phyloP scores from a whole-genome alignment of 305 asterid species.

The Fraxinus platypoda region DNA sequence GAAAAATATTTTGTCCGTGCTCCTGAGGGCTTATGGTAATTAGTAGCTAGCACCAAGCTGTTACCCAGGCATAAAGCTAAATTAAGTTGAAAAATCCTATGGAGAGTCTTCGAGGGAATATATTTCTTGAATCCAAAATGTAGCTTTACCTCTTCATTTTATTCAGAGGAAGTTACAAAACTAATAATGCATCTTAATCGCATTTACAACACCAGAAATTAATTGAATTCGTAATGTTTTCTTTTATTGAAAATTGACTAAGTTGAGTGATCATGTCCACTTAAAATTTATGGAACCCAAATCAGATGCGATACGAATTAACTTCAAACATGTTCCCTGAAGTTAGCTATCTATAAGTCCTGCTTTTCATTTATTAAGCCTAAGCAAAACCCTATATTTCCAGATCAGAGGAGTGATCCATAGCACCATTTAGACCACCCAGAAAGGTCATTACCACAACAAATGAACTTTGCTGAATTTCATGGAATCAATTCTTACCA shows the following conservation, averaged over 20 bases:
- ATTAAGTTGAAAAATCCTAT: neutral
- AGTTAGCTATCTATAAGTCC: neutral
- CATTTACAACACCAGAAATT: neutral
- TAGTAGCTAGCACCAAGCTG: neutral
- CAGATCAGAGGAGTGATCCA: neutral
- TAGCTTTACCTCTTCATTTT: neutral
- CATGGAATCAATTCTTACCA: neutral
- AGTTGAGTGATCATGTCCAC: neutral
- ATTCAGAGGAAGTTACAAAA: neutral
- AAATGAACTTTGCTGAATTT: neutral
- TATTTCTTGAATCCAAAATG: neutral
- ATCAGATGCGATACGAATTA: neutral
- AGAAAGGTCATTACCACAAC: neutral
- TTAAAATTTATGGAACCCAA: neutral
- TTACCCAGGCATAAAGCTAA: neutral
- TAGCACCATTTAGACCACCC: neutral
- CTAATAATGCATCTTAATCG: neutral
- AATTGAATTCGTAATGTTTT: neutral
- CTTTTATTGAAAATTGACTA: neutral
- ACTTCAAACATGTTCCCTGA: neutral
- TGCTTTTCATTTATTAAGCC: neutral
- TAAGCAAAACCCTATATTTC: neutral
- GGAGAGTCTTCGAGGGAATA: neutral
- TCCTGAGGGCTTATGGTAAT: neutral
- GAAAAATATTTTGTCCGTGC: neutral